phyloP scores from a whole-genome alignment of 139 green algal species.

The Nannochloris sp. region DNA sequence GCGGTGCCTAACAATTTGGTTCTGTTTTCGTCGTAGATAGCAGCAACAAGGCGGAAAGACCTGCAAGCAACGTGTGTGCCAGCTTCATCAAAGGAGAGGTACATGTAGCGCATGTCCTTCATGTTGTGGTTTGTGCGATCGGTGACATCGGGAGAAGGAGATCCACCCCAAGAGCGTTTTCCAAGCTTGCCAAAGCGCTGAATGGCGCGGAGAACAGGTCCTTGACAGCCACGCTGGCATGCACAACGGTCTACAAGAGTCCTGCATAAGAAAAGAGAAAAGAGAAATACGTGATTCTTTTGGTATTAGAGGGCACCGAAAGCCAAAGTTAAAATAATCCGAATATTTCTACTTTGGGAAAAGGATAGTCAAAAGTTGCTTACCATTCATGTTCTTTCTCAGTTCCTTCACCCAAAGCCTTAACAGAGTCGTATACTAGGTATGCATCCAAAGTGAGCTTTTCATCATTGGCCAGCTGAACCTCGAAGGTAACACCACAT shows the following conservation, averaged over 20 bases:
- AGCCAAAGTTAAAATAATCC: no score
- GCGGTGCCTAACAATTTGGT: conserved; percentile 25
- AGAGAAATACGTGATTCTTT: no score
- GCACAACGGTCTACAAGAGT: conserved; percentile 23
- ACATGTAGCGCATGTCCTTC: conserved; percentile 16
- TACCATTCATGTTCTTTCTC: no score
- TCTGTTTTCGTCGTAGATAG: conserved; percentile 15
- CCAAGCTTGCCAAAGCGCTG: conserved; percentile 54
- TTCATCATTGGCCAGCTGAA: conserved; percentile 34
- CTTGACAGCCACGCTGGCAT: conserved; percentile 47
- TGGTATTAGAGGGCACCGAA: no score
- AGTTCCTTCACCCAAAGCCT: neutral
- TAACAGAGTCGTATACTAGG: conserved; percentile 34
- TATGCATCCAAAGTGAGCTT: conserved; percentile 31
- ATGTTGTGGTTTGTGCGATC: neutral
- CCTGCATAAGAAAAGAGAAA: neutral
- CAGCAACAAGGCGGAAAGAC: conserved; percentile 30
- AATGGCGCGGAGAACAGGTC: conserved; percentile 51
- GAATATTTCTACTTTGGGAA: no score
- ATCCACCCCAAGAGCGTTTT: conserved; percentile 15
- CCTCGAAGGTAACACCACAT: conserved; percentile 29
- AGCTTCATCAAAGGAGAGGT: conserved; percentile 58
- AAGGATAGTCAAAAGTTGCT: no score
- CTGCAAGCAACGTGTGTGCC: conserved; percentile 47
- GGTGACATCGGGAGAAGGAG: neutral